These are phyloP conservation scores for Fibroporia radiculosa DNA, from an alignment of 768 basidiomycete species.

Conservation along the genomic window DNA sequence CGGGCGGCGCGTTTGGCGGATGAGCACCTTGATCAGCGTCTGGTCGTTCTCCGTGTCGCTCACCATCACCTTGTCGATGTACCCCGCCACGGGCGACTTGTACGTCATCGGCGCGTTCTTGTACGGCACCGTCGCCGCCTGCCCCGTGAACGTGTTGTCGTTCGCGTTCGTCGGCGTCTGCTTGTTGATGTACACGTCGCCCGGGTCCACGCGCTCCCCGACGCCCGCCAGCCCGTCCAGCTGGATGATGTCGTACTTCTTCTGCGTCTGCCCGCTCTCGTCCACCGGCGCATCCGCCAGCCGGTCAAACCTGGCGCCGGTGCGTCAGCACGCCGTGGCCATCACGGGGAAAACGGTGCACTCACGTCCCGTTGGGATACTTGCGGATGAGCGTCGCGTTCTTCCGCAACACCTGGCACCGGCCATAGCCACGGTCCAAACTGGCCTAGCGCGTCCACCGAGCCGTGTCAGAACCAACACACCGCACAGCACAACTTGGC, in stretches of 20 bases:
- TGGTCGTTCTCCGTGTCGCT: conserved; percentile 97
- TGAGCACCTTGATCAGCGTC: conserved; percentile 92
- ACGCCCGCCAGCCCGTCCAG: conserved; percentile 91
- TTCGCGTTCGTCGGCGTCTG: conserved; percentile 94
- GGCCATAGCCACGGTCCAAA: conserved; percentile 93
- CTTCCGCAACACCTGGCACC: conserved; percentile 96
- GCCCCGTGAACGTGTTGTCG: conserved; percentile 81
- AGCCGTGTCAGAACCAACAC: conserved; percentile 2
- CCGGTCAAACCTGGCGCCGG: conserved; percentile 68
- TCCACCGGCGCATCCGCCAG: conserved; percentile 87
- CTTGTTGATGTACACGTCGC: conserved; percentile 94
- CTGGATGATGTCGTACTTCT: conserved; percentile 89
- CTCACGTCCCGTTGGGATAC: conserved; percentile 95
- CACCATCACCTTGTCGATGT: conserved; percentile 97
- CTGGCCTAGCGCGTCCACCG: conserved; percentile 57
- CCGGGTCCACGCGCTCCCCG: conserved; percentile 88
- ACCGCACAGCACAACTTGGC: conserved; percentile 11
- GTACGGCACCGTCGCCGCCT: conserved; percentile 78
- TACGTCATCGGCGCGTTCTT: conserved; percentile 90
- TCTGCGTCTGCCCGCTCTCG: conserved; percentile 69
- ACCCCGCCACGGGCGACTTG: conserved; percentile 88
- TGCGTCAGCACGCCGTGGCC: not conserved
- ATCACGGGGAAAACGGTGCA: conserved; percentile 18
- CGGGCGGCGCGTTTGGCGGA: conserved; percentile 92
- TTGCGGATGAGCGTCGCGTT: conserved; percentile 90